Evolutionary conservation across 768 basidiomycete genomes (phyloP).

Genomic region (Pleurotus salmoneostramineus): DNA sequence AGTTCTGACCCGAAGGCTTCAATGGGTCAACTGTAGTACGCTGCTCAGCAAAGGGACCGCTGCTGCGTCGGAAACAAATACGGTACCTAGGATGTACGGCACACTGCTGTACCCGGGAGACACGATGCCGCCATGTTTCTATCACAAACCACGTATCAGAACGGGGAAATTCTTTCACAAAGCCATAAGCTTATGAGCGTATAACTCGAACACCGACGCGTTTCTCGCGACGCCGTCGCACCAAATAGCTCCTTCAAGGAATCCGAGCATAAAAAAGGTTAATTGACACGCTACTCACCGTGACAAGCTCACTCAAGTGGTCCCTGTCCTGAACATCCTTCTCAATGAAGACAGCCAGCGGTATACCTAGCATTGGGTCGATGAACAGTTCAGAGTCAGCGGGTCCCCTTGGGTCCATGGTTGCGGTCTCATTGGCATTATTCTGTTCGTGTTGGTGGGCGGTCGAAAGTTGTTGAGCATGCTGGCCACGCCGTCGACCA

Average conservation of each 20-base stretch:
- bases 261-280: neutral
- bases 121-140: conserved; percentile 78
- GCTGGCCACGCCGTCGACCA: conserved; percentile 47
- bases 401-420: conserved; percentile 25
- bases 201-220: neutral
- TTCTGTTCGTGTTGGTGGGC: conserved; percentile 31
- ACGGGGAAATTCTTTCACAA: too few relatives aligned
- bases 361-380: conserved; percentile 78
- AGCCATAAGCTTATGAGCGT: neutral
- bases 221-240: neutral
- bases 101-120: conserved; percentile 77
- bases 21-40: conserved; percentile 63
- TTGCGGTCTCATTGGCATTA: conserved; percentile 22
- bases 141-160: conserved; percentile 9
- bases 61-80: conserved; percentile 6
- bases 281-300: conserved; percentile 41
- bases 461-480: conserved; percentile 25
- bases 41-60: conserved; percentile 9
- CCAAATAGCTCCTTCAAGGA: neutral
- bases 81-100: conserved; percentile 73
- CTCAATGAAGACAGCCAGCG: conserved; percentile 73
- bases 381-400: conserved; percentile 58
- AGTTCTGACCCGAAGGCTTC: conserved; percentile 74
- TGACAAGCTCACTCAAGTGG: conserved; percentile 56
- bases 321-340: conserved; percentile 76